phyloP scores from a whole-genome alignment of 129 eudicot species.

The Gnaphalium uliginosum region DNA sequence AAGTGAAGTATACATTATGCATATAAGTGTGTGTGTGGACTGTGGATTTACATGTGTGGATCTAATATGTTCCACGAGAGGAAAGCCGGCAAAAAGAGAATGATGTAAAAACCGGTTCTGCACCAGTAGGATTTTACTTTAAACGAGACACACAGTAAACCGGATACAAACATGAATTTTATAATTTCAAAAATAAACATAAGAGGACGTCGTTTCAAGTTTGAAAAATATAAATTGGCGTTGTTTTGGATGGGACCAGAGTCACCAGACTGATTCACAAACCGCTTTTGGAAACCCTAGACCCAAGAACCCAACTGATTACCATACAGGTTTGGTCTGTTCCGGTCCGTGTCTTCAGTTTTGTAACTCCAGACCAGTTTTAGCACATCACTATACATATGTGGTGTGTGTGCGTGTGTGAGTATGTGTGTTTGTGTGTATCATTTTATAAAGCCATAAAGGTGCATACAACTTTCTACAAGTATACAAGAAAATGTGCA shows the following conservation, averaged over 20 bases:
- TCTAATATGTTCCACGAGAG: background rate
- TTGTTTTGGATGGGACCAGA: background rate
- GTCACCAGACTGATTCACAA: background rate
- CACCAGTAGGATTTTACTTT: background rate
- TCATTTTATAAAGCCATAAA: too few species aligned
- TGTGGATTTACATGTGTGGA: background rate
- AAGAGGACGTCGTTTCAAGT: too few species aligned
- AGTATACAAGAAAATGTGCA: background rate
- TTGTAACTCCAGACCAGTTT: background rate
- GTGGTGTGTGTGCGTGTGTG: background rate
- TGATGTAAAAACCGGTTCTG: background rate
- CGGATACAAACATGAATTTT: background rate
- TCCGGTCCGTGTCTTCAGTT: background rate
- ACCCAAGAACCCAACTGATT: background rate
- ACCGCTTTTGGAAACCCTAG: background rate
- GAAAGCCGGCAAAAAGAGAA: too few species aligned
- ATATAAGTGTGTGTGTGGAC: background rate
- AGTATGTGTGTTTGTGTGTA: too few species aligned
- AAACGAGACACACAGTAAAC: background rate
- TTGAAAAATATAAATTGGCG: too few species aligned
- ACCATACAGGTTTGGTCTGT: background rate
- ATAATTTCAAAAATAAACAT: too few species aligned
- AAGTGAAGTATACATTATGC: background rate
- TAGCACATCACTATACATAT: background rate
- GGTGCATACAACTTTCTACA: background rate